A percentile compares a stretch with the other conserved stretches of the same genome.
Evolutionary conservation across 352 stramenopile genomes (phyloP).

Genomic region (Phytophthora sp.): DNA sequence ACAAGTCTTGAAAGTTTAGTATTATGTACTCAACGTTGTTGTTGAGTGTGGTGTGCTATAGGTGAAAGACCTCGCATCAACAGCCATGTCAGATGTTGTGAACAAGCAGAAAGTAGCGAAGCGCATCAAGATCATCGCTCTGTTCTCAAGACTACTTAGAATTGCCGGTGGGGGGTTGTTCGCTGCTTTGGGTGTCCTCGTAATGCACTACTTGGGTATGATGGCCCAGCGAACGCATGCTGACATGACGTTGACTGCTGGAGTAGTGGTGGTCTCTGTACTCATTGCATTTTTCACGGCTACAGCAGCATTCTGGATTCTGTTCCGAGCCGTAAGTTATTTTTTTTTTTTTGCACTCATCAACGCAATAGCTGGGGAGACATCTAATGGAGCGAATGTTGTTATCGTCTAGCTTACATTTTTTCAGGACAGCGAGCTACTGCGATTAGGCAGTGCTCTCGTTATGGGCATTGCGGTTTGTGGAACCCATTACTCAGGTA

Average conservation of each 20-base stretch:
- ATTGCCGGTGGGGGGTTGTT: conserved; percentile 59
- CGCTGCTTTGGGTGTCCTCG: conserved; percentile 62
- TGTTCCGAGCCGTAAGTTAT: conserved; percentile 59
- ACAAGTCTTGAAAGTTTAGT: no score
- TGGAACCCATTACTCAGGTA: conserved; percentile 65
- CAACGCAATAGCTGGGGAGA: neutral
- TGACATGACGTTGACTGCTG: conserved; percentile 44
- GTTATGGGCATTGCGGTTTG: conserved; percentile 75
- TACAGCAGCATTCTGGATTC: conserved; percentile 71
- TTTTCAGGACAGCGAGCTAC: conserved; percentile 53
- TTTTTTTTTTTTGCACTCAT: neutral
- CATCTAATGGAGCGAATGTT: neutral
- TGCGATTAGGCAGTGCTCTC: conserved; percentile 58
- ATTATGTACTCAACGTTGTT: neutral
- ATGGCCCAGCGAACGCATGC: conserved; percentile 57
- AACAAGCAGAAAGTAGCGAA: conserved; percentile 52
- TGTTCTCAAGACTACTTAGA: conserved; percentile 63
- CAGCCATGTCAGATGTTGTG: conserved; percentile 49
- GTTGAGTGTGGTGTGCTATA: neutral
- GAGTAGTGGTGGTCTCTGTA: conserved; percentile 52
- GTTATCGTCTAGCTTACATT: conserved; percentile 51
- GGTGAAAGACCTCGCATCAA: conserved; percentile 49
- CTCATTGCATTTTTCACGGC: conserved; percentile 63
- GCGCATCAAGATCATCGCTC: conserved; percentile 60
- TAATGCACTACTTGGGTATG: conserved; percentile 84